phyloP scores from a whole-genome alignment of 768 basidiomycete genomes.

The Pisolithus marmoratus region DNA sequence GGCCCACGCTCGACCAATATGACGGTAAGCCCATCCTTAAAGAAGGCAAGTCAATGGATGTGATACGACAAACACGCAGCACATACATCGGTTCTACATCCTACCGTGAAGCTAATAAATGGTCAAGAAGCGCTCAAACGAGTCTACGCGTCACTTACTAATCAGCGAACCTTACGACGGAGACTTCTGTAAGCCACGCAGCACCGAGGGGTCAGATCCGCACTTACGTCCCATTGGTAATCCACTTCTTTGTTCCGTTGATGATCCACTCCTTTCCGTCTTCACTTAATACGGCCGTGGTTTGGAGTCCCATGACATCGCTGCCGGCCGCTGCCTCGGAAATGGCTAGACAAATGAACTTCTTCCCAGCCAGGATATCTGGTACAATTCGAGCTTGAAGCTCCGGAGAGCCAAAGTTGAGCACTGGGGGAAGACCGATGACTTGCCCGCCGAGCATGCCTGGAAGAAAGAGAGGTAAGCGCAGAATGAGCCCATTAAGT shows the following conservation, averaged over 20 bases:
- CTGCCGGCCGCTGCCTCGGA: constrained; percentile 71
- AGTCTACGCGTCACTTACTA: constrained; percentile 23
- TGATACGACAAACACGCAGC: constrained; percentile 11
- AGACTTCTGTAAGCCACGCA: not conserved
- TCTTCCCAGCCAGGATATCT: constrained; percentile 55
- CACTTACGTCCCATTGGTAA: constrained; percentile 50
- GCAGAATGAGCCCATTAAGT: not conserved
- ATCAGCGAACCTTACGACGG: constrained; percentile 36
- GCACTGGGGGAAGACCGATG: constrained; percentile 67
- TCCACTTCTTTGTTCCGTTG: constrained; percentile 75
- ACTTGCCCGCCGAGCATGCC: constrained; percentile 52
- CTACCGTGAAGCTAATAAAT: constrained; percentile 51
- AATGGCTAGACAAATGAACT: constrained; percentile 70
- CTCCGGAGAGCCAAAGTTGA: constrained; percentile 56
- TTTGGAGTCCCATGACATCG: constrained; percentile 61
- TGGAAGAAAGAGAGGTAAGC: constrained; percentile 2
- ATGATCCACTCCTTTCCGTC: constrained; percentile 68
- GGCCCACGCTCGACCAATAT: constrained; percentile 59
- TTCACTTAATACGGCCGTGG: constrained; percentile 53
- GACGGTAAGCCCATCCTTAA: constrained; percentile 54
- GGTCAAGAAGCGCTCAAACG: not conserved
- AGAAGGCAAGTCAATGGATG: constrained; percentile 12
- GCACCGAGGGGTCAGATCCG: not conserved
- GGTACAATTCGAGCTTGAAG: constrained; percentile 43
- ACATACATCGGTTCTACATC: constrained; percentile 47